Conservation (phyloP, 192 early-diverging fungal species). For the Thoreauomyces humboldtii region DNA sequence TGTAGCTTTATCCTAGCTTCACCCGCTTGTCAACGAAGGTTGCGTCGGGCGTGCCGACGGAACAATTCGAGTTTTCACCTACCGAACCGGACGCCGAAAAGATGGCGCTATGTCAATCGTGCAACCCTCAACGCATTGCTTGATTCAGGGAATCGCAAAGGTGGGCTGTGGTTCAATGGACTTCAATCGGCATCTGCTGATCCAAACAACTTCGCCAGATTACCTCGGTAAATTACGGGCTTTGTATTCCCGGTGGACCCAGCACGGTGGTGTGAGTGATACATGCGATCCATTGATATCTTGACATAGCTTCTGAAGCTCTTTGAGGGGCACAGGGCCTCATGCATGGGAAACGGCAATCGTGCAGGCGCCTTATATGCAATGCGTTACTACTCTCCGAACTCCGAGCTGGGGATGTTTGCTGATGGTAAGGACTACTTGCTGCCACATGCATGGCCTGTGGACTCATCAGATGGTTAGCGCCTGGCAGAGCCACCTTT, state of each 20-base stretch:
- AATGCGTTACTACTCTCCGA: not conserved
- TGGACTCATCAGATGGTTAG: not conserved
- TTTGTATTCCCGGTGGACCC: not conserved
- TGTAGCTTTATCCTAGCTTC: slow-evolving; percentile 14
- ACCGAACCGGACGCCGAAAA: not conserved
- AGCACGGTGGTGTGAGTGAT: slow-evolving; percentile 4
- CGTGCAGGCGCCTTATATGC: slow-evolving; percentile 3
- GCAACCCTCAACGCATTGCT: slow-evolving; percentile 1
- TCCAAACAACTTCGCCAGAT: not conserved
- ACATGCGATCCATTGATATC: not conserved
- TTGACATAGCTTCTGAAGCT: not conserved
- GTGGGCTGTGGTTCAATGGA: not conserved
- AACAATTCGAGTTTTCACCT: slow-evolving; percentile 8
- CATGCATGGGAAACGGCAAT: not conserved
- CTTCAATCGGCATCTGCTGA: not conserved
- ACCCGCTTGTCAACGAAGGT: slow-evolving; percentile 15
- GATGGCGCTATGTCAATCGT: not conserved
- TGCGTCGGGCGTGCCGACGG: slow-evolving; percentile 18
- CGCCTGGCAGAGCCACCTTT: not conserved
- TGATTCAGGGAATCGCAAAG: not conserved
- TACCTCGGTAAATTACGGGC: slow-evolving; percentile 1
- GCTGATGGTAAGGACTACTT: not conserved
- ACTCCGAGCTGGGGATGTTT: not conserved
- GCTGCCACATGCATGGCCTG: not conserved
- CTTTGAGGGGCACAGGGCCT: not conserved